Percentiles rank a stretch among this genome's conserved stretches.
phyloP scores from a whole-genome alignment of 441 rosid genomes.

The Gossypium schwendimanii region DNA sequence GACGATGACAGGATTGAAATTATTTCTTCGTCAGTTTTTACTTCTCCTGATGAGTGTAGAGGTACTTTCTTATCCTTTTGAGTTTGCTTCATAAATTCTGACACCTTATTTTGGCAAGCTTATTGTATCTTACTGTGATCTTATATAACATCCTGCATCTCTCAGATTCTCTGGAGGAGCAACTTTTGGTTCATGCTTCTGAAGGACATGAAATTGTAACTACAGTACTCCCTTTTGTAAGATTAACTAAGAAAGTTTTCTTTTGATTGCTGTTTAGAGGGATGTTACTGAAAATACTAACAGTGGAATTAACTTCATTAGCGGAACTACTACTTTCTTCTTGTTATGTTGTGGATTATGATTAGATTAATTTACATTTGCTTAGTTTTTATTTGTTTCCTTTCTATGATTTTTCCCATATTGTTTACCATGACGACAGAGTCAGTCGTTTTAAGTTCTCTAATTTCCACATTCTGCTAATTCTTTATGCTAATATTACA shows the following conservation, averaged over 20 bases:
- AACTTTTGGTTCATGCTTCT: constrained; percentile 25
- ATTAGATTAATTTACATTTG: neutral
- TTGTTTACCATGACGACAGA: neutral
- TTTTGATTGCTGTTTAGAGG: neutral
- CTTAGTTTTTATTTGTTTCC: neutral
- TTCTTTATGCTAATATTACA: neutral
- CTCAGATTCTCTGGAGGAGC: constrained; percentile 32
- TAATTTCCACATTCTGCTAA: neutral
- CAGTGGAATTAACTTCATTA: neutral
- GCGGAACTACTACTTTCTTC: neutral
- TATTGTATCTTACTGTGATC: constrained; percentile 13
- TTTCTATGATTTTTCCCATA: neutral
- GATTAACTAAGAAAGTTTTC: neutral
- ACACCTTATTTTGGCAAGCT: neutral
- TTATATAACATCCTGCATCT: constrained; percentile 12
- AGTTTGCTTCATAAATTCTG: constrained; percentile 2
- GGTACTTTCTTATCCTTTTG: constrained; percentile 21
- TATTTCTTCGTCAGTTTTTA: constrained; percentile 20
- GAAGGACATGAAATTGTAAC: constrained; percentile 38
- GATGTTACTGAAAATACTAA: too few species aligned
- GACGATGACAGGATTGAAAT: constrained; percentile 25
- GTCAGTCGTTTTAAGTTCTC: neutral
- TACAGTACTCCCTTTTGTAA: constrained; percentile 4
- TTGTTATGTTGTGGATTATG: neutral
- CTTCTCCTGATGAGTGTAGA: constrained; percentile 20